phyloP scores from a whole-genome alignment of 2,329 filamentous ascomycete species.

The Ramichloridium luteum region DNA sequence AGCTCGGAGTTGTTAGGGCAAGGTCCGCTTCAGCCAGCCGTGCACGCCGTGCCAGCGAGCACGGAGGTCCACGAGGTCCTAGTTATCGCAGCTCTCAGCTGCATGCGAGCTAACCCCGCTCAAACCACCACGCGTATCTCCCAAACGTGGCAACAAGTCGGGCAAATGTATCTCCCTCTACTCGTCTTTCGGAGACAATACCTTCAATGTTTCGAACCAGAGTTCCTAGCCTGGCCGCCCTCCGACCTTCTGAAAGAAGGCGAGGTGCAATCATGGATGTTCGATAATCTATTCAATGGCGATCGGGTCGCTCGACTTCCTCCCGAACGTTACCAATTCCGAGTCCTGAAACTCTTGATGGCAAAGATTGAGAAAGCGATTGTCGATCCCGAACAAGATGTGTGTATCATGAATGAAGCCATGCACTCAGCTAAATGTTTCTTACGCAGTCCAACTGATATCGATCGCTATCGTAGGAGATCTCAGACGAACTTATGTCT shows the following conservation, averaged over 20 bases:
- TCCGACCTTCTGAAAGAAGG: constrained; percentile 45
- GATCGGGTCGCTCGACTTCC: constrained; percentile 45
- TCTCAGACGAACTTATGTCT: constrained; percentile 68
- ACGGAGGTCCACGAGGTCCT: no score
- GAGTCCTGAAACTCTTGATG: constrained; percentile 62
- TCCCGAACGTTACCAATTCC: constrained; percentile 56
- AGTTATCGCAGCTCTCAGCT: no score
- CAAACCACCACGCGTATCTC: no score
- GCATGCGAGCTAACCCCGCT: no score
- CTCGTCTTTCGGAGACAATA: constrained; percentile 58
- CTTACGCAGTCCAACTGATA: no score
- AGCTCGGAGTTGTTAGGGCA: no score
- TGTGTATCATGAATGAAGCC: no score
- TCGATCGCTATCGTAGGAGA: constrained; percentile 50
- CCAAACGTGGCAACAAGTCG: no score
- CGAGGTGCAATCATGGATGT: constrained; percentile 54
- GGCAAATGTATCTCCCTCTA: constrained; percentile 25
- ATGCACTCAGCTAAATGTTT: no score
- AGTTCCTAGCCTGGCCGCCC: constrained; percentile 51
- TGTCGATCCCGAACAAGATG: constrained; percentile 73
- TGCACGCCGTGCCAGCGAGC: no score
- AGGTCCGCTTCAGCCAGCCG: no score
- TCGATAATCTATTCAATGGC: constrained; percentile 52
- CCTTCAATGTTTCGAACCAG: constrained; percentile 57
- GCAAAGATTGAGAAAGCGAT: constrained; percentile 60